phyloP scores from a whole-genome alignment of 2,329 filamentous ascomycete species.

The Venturia aucupariae region DNA sequence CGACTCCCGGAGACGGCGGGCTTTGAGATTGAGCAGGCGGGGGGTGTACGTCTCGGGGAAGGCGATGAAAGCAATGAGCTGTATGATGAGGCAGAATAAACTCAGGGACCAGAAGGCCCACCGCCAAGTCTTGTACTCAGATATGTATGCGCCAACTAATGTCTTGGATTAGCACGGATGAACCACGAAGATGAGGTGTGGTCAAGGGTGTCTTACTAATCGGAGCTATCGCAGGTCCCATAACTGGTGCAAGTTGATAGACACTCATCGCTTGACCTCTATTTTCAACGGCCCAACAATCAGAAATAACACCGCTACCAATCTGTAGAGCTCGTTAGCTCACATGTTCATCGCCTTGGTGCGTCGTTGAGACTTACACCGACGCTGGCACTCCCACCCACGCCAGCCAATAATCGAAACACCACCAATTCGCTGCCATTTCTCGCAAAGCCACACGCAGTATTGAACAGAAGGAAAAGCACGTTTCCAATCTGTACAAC shows the following conservation, averaged over 20 bases:
- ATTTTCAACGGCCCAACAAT: conserved; percentile 52
- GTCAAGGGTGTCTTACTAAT: conserved; percentile 31
- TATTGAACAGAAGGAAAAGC: conserved; percentile 31
- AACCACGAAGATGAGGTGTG: neutral
- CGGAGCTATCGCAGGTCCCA: conserved; percentile 57
- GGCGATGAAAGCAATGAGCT: conserved; percentile 51
- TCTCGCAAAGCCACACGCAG: conserved; percentile 31
- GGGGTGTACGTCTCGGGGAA: conserved; percentile 48
- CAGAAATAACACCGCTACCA: conserved; percentile 34
- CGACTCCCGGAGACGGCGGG: conserved; percentile 38
- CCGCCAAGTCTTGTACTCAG: conserved; percentile 55
- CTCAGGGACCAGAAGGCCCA: conserved; percentile 65
- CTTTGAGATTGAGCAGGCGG: conserved; percentile 37
- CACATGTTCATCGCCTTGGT: conserved; percentile 18
- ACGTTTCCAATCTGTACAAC: conserved; percentile 29
- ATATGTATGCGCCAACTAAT: conserved; percentile 55
- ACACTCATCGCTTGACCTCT: conserved; percentile 53
- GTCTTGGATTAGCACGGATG: neutral
- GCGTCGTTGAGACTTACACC: conserved; percentile 26
- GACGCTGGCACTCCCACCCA: conserved; percentile 29
- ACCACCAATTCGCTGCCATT: conserved; percentile 25
- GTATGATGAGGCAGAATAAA: conserved; percentile 52
- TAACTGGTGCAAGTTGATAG: conserved; percentile 53
- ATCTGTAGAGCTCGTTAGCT: conserved; percentile 28
- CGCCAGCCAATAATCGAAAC: conserved; percentile 28